Conservation (phyloP, 805 yeast species). For the Teunomyces kruisii region DNA sequence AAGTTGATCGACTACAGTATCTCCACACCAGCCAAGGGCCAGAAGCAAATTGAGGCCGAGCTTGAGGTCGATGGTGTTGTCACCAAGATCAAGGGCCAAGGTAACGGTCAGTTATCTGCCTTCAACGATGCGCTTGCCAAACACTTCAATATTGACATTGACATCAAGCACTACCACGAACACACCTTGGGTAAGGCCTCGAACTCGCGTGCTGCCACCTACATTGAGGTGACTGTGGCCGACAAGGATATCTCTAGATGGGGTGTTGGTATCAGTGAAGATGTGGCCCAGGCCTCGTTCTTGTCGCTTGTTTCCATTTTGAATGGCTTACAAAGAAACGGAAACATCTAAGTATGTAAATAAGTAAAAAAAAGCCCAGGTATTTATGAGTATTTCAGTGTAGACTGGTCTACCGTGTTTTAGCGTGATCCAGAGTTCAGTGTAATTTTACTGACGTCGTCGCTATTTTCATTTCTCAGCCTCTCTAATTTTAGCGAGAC, state of each 20-base stretch:
- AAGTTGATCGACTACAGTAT: conserved; percentile 50
- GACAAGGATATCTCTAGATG: conserved; percentile 45
- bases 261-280: conserved; percentile 94
- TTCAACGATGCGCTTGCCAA: conserved; percentile 60
- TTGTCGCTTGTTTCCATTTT: conserved; percentile 65
- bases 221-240: conserved; percentile 36
- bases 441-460: too few relatives aligned
- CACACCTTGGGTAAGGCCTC: conserved; percentile 79
- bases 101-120: conserved; percentile 84
- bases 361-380: not conserved
- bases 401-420: too few relatives aligned
- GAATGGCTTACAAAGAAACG: conserved; percentile 40
- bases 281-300: conserved; percentile 83
- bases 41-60: conserved; percentile 47
- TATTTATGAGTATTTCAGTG: too few relatives aligned
- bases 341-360: conserved; percentile 3
- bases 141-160: conserved; percentile 48
- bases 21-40: conserved; percentile 39
- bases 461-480: too few relatives aligned
- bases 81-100: conserved; percentile 52
- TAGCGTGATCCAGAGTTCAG: too few relatives aligned
- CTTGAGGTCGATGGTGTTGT: conserved; percentile 46
- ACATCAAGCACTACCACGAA: conserved; percentile 71
- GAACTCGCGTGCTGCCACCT: conserved; percentile 73
- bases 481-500: too few relatives aligned